Conservation (phyloP, 2,329 filamentous ascomycete genomes). For the Juglanconis sp. region DNA sequence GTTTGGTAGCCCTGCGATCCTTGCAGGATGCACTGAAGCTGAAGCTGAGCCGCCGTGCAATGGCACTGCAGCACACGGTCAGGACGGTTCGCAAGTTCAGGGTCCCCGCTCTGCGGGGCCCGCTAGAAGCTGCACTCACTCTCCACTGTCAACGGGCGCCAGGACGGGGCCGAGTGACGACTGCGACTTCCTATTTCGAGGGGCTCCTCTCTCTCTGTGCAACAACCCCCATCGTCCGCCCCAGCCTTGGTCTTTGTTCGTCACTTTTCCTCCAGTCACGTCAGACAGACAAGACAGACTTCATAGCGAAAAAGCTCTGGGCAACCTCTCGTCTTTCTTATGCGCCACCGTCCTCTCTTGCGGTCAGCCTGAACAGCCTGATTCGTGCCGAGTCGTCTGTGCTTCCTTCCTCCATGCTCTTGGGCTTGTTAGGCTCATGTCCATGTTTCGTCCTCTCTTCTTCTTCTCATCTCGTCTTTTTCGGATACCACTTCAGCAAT, state of each 20-base stretch:
- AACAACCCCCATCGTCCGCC: not conserved
- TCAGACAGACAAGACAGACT: not conserved
- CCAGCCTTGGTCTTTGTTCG: not conserved
- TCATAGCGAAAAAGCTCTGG: not conserved
- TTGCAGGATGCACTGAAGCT: not conserved
- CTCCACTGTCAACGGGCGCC: not conserved
- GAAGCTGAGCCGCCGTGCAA: not conserved
- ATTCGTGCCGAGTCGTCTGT: not conserved
- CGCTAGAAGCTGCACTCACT: conserved; percentile 1
- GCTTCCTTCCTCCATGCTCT: conserved; percentile 1
- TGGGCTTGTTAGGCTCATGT: not conserved
- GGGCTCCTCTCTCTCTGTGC: not conserved
- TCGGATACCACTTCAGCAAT: conserved; percentile 1
- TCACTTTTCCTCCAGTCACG: not conserved
- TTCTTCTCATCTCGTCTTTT: conserved; percentile 7
- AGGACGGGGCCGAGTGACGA: not conserved
- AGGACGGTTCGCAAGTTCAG: not conserved
- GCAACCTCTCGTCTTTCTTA: no score
- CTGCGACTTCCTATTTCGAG: conserved; percentile 7
- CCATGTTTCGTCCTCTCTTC: conserved; percentile 4
- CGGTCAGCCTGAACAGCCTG: not conserved
- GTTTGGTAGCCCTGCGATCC: not conserved
- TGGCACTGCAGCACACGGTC: conserved; percentile 1
- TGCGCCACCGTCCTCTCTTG: no score
- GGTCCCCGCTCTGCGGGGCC: not conserved